These are phyloP conservation scores for Kwoniella heveanensis DNA, from an alignment of 768 basidiomycete genomes.

Conservation along the genomic window DNA sequence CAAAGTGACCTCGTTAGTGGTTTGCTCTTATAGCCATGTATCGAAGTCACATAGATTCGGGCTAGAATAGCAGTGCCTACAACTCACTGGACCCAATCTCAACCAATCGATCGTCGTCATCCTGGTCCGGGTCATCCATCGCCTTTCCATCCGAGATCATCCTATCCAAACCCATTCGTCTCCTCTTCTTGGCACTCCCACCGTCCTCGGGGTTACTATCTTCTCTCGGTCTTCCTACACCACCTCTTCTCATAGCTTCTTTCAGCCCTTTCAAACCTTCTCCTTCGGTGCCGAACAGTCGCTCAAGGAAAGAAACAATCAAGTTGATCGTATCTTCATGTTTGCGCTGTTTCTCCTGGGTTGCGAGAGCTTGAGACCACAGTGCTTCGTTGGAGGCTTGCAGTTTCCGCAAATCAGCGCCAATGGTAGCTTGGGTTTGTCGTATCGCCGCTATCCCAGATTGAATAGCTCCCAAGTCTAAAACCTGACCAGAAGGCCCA, in stretches of 20 bases:
- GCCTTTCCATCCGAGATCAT: slow-evolving; percentile 50
- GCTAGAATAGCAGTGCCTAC: no score
- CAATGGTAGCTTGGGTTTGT: slow-evolving; percentile 88
- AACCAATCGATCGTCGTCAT: slow-evolving; percentile 36
- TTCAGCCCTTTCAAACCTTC: slow-evolving; percentile 46
- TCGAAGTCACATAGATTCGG: background rate
- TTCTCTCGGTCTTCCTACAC: slow-evolving; percentile 31
- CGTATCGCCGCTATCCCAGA: slow-evolving; percentile 83
- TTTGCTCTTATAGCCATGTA: no score
- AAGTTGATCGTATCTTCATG: slow-evolving; percentile 95
- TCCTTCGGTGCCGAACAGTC: slow-evolving; percentile 68
- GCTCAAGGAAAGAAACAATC: slow-evolving; percentile 91
- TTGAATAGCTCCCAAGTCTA: slow-evolving; percentile 78
- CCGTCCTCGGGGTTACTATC: slow-evolving; percentile 26
- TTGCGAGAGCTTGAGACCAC: slow-evolving; percentile 86
- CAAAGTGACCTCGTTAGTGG: background rate
- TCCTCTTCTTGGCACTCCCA: slow-evolving; percentile 32
- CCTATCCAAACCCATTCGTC: slow-evolving; percentile 47
- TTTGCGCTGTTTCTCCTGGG: slow-evolving; percentile 79
- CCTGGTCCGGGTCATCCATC: slow-evolving; percentile 21
- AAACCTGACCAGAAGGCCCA: slow-evolving; percentile 38
- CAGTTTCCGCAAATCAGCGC: slow-evolving; percentile 80
- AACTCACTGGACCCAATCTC: slow-evolving; percentile 46
- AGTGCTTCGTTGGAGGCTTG: slow-evolving; percentile 82
- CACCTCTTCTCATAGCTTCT: slow-evolving; percentile 47